Percentiles rank a stretch among this genome's conserved stretches.
These are phyloP conservation scores for Aureobasidium leucospermi DNA, from an alignment of 2,329 filamentous ascomycete genomes.

Conservation along the genomic window DNA sequence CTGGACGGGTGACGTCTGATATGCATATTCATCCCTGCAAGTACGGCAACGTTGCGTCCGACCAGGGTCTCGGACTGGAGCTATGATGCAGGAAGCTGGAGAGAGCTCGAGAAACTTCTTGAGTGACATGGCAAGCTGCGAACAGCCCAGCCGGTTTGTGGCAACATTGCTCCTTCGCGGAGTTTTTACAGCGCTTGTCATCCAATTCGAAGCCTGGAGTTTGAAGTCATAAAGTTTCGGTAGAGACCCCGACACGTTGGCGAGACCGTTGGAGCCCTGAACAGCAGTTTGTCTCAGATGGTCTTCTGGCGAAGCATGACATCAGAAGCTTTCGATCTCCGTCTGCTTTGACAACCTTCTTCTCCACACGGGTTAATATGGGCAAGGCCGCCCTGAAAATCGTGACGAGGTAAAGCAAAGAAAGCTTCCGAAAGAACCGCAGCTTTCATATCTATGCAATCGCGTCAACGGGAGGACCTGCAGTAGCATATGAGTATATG, in stretches of 20 bases:
- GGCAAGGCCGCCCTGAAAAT: slow-evolving; percentile 1
- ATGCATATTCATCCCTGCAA: slow-evolving; percentile 11
- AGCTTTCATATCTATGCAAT: neutral
- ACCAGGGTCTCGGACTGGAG: slow-evolving; percentile 2
- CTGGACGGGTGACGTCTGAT: slow-evolving; percentile 6
- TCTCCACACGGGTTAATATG: slow-evolving; percentile 8
- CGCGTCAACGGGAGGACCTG: slow-evolving; percentile 1
- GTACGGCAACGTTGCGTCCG: slow-evolving; percentile 5
- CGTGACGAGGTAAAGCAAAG: neutral
- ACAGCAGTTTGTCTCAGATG: slow-evolving; percentile 10
- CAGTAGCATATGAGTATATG: neutral
- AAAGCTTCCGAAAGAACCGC: neutral
- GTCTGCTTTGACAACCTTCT: neutral
- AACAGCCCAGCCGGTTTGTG: neutral
- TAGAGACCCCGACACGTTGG: neutral
- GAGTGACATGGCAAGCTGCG: neutral
- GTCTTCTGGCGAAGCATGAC: neutral
- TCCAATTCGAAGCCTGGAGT: neutral
- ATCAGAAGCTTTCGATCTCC: slow-evolving; percentile 5
- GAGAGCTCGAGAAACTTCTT: slow-evolving; percentile 1
- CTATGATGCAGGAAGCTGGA: slow-evolving; percentile 10
- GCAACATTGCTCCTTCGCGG: neutral
- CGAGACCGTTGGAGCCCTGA: neutral
- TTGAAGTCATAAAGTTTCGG: neutral
- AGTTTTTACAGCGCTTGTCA: neutral